Conservation (phyloP, 257 asterid genomes). For the Nicotiana undulata region DNA sequence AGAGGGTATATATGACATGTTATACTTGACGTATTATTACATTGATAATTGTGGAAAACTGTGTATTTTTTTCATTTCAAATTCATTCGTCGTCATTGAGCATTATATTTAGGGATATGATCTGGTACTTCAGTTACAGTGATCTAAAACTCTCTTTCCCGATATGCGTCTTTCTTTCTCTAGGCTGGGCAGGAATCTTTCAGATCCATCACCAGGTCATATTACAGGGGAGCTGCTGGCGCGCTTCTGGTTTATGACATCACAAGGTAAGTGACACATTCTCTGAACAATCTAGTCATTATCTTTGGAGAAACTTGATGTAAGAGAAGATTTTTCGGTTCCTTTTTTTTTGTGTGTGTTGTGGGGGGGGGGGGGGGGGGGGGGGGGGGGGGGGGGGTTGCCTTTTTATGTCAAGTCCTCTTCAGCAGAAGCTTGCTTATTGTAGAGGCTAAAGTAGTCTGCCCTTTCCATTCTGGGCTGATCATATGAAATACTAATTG, state of each 20-base stretch:
- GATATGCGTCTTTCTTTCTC: neutral
- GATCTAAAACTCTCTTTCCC: neutral
- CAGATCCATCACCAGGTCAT: constrained; percentile 17
- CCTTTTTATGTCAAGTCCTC: neutral
- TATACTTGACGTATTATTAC: neutral
- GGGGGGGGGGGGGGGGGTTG: neutral
- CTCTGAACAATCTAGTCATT: neutral
- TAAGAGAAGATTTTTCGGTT: neutral
- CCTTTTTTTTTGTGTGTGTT: neutral
- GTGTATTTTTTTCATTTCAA: neutral
- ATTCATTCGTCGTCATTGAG: neutral
- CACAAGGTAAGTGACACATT: neutral
- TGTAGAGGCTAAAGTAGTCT: neutral
- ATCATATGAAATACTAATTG: neutral
- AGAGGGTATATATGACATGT: neutral
- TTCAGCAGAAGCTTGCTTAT: neutral
- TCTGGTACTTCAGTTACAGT: neutral
- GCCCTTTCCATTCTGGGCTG: neutral
- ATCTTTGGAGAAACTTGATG: neutral
- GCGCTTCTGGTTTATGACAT: constrained; percentile 15
- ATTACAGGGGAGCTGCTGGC: constrained; percentile 14
- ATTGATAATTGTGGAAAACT: neutral
- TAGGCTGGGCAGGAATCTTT: constrained; percentile 16
- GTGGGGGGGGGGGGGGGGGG: too few species aligned
- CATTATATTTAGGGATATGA: neutral